Evolutionary conservation across 208 protist genomes (phyloP).

Genomic region (Acanthamoeba rhysodes): DNA sequence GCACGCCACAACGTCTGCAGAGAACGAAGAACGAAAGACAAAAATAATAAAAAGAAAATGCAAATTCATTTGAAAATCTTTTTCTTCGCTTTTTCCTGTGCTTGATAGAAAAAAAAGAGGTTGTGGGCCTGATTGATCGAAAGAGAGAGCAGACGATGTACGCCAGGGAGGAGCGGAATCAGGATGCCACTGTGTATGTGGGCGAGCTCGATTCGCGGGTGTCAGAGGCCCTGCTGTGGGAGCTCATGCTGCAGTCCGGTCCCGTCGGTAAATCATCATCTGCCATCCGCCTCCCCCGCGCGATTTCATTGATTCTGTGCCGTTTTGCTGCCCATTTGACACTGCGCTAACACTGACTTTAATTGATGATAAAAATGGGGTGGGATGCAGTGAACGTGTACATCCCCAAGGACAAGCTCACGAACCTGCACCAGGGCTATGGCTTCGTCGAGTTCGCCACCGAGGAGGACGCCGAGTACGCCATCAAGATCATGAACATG

Average conservation of each 20-base stretch:
- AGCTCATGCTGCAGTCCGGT: constrained; percentile 95
- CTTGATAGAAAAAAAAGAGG: background rate
- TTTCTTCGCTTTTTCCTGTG: background rate
- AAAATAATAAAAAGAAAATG: background rate
- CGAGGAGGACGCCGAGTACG: constrained; percentile 95
- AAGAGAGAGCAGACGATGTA: background rate
- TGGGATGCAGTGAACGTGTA: constrained; percentile 89
- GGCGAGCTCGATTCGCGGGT: constrained; percentile 93
- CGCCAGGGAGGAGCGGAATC: constrained; percentile 89
- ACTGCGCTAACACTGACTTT: background rate
- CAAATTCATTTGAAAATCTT: background rate
- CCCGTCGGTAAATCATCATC: constrained; percentile 88
- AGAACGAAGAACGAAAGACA: background rate
- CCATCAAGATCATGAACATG: constrained; percentile 94
- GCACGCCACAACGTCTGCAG: no score
- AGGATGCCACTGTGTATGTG: constrained; percentile 94
- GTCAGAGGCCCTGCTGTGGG: constrained; percentile 93
- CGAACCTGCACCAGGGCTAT: constrained; percentile 89
- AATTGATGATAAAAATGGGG: background rate
- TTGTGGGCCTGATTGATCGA: background rate
- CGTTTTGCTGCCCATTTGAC: background rate
- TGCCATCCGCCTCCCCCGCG: background rate
- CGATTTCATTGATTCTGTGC: constrained; percentile 27
- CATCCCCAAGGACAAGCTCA: constrained; percentile 95
- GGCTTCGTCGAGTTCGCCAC: constrained; percentile 95